Percentiles rank a stretch among this genome's conserved stretches.
These are phyloP conservation scores for Agaricus subrufescens DNA, from an alignment of 768 basidiomycete genomes.

Conservation along the genomic window DNA sequence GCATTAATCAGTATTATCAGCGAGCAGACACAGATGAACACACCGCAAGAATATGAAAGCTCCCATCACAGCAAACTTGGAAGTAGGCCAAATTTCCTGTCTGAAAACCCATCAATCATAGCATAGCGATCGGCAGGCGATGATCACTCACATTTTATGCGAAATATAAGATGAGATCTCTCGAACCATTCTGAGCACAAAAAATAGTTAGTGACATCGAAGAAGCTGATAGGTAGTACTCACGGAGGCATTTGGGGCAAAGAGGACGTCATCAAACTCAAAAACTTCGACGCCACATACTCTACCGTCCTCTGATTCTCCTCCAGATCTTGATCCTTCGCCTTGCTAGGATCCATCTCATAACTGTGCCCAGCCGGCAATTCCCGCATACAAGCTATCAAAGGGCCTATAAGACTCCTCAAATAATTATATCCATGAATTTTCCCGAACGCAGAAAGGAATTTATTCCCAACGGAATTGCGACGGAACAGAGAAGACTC, in stretches of 20 bases:
- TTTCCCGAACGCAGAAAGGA: slow-evolving; percentile 81
- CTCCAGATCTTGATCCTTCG: slow-evolving; percentile 51
- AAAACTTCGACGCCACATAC: slow-evolving; percentile 68
- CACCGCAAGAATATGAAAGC: slow-evolving; percentile 90
- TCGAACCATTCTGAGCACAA: slow-evolving; percentile 64
- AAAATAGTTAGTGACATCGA: not conserved
- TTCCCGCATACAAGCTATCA: slow-evolving; percentile 69
- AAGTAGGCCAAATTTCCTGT: slow-evolving; percentile 67
- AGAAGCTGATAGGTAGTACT: slow-evolving; percentile 21
- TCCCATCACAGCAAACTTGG: slow-evolving; percentile 78
- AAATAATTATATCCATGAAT: slow-evolving; percentile 92
- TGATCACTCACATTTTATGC: slow-evolving; percentile 59
- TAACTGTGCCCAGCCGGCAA: slow-evolving; percentile 73
- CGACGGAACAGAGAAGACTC: slow-evolving; percentile 83
- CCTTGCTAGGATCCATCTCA: slow-evolving; percentile 69
- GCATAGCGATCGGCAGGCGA: not conserved
- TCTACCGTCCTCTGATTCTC: slow-evolving; percentile 71
- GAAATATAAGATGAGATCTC: slow-evolving; percentile 84
- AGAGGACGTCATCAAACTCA: slow-evolving; percentile 71
- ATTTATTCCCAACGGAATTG: slow-evolving; percentile 83
- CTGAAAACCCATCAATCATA: slow-evolving; percentile 22
- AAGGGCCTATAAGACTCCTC: slow-evolving; percentile 70
- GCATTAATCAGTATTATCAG: not conserved
- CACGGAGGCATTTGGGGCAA: slow-evolving; percentile 69
- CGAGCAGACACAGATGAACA: not conserved